Evolutionary conservation across 2,329 filamentous ascomycete species (phyloP).

Genomic region (Metarhizium rileyi): DNA sequence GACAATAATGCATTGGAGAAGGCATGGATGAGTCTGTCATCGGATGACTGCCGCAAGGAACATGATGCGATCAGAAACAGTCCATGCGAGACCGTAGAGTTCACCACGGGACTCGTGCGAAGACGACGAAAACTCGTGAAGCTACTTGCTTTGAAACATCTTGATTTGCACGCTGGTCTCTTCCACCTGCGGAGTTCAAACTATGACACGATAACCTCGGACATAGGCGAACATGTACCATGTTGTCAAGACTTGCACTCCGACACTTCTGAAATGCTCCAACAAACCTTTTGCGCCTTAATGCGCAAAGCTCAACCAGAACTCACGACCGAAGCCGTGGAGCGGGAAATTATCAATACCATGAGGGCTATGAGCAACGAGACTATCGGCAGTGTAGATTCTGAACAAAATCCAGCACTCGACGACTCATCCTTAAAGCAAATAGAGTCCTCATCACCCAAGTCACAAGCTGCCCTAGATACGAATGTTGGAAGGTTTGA

Average conservation of each 20-base stretch:
- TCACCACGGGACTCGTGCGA: conserved; percentile 20
- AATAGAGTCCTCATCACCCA: neutral
- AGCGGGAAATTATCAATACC: conserved; percentile 34
- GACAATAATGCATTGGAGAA: conserved; percentile 75
- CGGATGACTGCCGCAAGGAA: conserved; percentile 35
- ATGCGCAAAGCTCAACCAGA: conserved; percentile 29
- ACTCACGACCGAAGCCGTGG: conserved; percentile 34
- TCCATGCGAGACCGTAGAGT: neutral
- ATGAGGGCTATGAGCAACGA: conserved; percentile 12
- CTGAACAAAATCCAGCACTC: neutral
- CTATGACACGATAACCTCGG: neutral
- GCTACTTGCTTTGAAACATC: neutral
- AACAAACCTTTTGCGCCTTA: conserved; percentile 40
- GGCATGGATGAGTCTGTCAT: conserved; percentile 58
- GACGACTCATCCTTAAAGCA: conserved; percentile 10
- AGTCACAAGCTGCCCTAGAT: conserved; percentile 1
- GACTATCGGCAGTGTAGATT: neutral
- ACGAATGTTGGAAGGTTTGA: neutral
- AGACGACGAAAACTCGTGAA: conserved; percentile 14
- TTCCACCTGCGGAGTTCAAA: neutral
- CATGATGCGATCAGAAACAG: conserved; percentile 28
- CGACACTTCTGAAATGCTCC: conserved; percentile 38
- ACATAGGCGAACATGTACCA: conserved; percentile 25
- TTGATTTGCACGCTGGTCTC: conserved; percentile 1
- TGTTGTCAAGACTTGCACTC: conserved; percentile 40